A percentile compares a stretch with the other conserved stretches of the same genome.
Evolutionary conservation across 2,329 filamentous ascomycete genomes (phyloP).

Genomic region (Trichophyton rubrum): DNA sequence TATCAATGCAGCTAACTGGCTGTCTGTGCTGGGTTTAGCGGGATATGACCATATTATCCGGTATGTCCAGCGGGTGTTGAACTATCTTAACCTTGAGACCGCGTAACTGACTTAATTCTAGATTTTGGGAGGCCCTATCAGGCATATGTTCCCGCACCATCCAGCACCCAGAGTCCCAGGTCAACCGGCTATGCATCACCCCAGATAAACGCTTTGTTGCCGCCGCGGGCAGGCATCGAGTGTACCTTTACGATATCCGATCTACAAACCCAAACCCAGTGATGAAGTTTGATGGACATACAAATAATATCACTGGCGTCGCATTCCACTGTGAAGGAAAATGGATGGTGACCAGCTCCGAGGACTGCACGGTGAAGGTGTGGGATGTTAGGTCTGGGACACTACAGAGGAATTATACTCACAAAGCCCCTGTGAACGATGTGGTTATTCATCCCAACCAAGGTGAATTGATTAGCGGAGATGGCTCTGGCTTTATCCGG

Average conservation of each 20-base stretch:
- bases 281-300: conserved; percentile 90
- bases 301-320: conserved; percentile 88
- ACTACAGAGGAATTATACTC: conserved; percentile 85
- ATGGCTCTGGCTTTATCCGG: conserved; percentile 79
- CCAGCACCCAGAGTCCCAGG: conserved; percentile 94
- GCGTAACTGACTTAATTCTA: conserved; percentile 27
- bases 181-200: conserved; percentile 95
- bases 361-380: conserved; percentile 93
- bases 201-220: conserved; percentile 95
- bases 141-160: conserved; percentile 97
- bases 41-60: conserved; percentile 66
- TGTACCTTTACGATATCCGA: conserved; percentile 98
- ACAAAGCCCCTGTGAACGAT: conserved; percentile 83
- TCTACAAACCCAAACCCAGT: conserved; percentile 92
- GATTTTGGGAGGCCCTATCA: conserved; percentile 96
- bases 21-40: conserved; percentile 31
- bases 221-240: conserved; percentile 65
- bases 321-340: conserved; percentile 98
- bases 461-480: conserved; percentile 93
- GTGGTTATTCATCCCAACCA: conserved; percentile 99
- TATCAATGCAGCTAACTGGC: background rate
- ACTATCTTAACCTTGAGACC: background rate
- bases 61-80: conserved; percentile 32
- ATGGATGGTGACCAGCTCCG: conserved; percentile 98
- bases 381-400: conserved; percentile 82